Conservation (phyloP, 306 rosid genomes). For the Cucurbita argyrosperma region DNA sequence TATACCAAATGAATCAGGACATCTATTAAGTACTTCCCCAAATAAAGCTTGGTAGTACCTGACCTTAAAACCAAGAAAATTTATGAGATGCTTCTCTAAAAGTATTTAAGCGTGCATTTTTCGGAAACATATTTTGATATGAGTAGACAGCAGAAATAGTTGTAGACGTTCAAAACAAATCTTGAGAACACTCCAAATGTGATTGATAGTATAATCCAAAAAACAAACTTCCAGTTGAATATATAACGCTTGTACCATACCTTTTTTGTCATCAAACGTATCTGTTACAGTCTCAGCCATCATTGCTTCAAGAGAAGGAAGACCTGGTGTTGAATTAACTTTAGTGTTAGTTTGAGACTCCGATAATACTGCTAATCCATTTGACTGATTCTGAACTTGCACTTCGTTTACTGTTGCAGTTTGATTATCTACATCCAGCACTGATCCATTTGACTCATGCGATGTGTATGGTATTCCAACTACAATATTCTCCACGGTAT, state of each 20-base stretch:
- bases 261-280: not conserved
- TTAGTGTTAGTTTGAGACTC: not conserved
- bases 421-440: not conserved
- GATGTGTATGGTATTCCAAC: conserved; percentile 4
- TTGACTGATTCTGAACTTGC: not conserved
- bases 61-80: not conserved
- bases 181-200: not conserved
- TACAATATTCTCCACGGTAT: not conserved
- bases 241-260: not conserved
- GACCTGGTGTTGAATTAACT: not conserved
- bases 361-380: not conserved
- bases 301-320: not conserved
- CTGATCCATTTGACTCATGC: conserved; percentile 1
- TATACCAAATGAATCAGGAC: not conserved
- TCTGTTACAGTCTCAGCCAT: not conserved
- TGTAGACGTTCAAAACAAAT: not conserved
- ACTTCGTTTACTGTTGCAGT: not conserved
- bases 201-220: not conserved
- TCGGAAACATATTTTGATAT: not conserved
- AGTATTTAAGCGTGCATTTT: not conserved
- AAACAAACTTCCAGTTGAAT: not conserved
- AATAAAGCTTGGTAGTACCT: not conserved
- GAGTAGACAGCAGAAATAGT: not conserved
- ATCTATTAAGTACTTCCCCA: not conserved
- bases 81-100: not conserved